Evolutionary conservation across 2,329 filamentous ascomycete genomes (phyloP).

Genomic region (Podosphaera xanthii): DNA sequence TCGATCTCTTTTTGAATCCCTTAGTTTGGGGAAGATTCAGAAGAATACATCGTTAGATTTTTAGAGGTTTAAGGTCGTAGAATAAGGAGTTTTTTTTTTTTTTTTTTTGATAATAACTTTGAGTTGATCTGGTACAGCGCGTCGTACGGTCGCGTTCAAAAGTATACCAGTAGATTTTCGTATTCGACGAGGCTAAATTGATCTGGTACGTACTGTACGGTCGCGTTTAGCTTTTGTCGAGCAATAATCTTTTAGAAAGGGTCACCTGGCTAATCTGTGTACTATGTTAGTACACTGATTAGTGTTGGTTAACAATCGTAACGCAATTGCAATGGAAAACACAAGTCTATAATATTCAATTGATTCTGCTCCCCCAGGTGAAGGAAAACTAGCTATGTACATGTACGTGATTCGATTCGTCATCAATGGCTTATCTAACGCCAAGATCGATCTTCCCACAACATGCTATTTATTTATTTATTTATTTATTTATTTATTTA

Average conservation of each 20-base stretch:
- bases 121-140: background rate
- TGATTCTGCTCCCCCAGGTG: background rate
- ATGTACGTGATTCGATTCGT: background rate
- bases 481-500: too few relatives aligned
- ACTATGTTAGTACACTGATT: background rate
- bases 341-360: background rate
- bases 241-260: background rate
- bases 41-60: background rate
- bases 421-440: background rate
- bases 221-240: too few relatives aligned
- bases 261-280: slow-evolving; percentile 1
- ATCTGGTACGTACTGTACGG: background rate
- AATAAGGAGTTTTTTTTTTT: background rate
- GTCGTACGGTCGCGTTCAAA: background rate
- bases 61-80: background rate
- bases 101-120: background rate
- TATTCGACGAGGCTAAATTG: background rate
- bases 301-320: background rate
- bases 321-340: background rate
- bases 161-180: background rate
- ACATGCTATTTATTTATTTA: too few relatives aligned
- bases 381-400: background rate
- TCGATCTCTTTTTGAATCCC: background rate
- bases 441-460: too few relatives aligned
- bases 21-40: background rate